Percentiles rank a stretch among this genome's conserved stretches.
Conservation (phyloP, 1,284 basidiomycete genomes). For the Taiwanofungus camphoratus region DNA sequence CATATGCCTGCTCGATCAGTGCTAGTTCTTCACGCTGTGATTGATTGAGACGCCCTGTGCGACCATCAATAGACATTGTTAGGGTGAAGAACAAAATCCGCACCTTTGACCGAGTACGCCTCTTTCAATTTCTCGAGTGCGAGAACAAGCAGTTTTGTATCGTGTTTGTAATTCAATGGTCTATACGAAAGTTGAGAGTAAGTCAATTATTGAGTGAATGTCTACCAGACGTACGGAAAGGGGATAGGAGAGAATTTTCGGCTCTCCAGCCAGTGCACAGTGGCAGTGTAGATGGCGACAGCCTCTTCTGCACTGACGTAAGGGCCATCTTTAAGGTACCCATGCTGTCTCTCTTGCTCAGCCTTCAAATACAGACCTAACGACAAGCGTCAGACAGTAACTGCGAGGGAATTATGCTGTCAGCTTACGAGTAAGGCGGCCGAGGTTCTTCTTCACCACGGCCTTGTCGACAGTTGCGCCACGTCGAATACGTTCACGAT, state of each 20-base stretch:
- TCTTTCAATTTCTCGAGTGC: slow-evolving; percentile 97
- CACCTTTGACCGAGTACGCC: slow-evolving; percentile 94
- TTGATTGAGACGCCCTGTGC: slow-evolving; percentile 79
- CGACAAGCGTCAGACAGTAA: slow-evolving; percentile 11
- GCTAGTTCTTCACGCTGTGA: slow-evolving; percentile 95
- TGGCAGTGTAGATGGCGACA: slow-evolving; percentile 95
- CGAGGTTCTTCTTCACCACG: slow-evolving; percentile 94
- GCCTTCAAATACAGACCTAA: slow-evolving; percentile 89
- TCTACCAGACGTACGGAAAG: slow-evolving; percentile 68
- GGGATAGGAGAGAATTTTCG: slow-evolving; percentile 96
- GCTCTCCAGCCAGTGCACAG: slow-evolving; percentile 96
- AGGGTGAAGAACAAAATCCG: slow-evolving; percentile 5
- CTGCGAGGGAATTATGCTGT: neutral
- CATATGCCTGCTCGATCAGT: slow-evolving; percentile 94
- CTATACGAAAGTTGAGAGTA: slow-evolving; percentile 28
- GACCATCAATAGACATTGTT: slow-evolving; percentile 13
- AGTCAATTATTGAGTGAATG: neutral
- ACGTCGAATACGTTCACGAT: slow-evolving; percentile 90
- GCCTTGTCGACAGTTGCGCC: slow-evolving; percentile 99
- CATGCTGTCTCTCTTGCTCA: slow-evolving; percentile 96
- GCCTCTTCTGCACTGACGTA: slow-evolving; percentile 97
- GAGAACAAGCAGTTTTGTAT: slow-evolving; percentile 92
- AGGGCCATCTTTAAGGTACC: slow-evolving; percentile 94
- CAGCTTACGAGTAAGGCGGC: slow-evolving; percentile 74
- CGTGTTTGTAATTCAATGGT: slow-evolving; percentile 95